A percentile compares a stretch with the other conserved stretches of the same genome.
Conservation (phyloP, 2,329 filamentous ascomycete genomes). For the Nigrospora oryzae region DNA sequence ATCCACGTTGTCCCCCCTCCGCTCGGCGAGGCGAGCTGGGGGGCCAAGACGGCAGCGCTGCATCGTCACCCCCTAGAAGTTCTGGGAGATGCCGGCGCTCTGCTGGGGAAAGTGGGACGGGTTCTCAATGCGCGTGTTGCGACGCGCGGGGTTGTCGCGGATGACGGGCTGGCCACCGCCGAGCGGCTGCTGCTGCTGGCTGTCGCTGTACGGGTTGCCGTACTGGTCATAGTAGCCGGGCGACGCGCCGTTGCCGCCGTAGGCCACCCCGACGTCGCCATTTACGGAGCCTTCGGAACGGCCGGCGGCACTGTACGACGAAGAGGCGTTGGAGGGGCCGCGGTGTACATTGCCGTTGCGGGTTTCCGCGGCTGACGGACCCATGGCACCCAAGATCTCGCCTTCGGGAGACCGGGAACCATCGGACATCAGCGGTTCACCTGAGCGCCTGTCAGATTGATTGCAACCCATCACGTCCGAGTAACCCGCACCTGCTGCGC, state of each 20-base stretch:
- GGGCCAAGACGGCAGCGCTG: no score
- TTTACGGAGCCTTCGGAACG: constrained; percentile 63
- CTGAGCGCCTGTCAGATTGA: constrained; percentile 60
- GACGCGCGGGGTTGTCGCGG: constrained; percentile 80
- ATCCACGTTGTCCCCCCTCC: no score
- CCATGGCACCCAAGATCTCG: constrained; percentile 77
- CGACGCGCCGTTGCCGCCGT: constrained; percentile 36
- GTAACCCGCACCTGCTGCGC: constrained; percentile 54
- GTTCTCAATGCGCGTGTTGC: constrained; percentile 93
- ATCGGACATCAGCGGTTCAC: constrained; percentile 53
- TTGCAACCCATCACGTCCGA: constrained; percentile 52
- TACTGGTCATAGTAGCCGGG: constrained; percentile 52
- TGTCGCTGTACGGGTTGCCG: constrained; percentile 45
- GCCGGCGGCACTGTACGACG: constrained; percentile 79
- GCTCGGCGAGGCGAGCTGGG: no score
- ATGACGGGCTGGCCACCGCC: constrained; percentile 67
- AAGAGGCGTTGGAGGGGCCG: constrained; percentile 91
- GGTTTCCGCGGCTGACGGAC: constrained; percentile 60
- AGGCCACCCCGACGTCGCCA: constrained; percentile 33
- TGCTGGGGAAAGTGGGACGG: constrained; percentile 84
- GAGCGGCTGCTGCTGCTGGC: constrained; percentile 25
- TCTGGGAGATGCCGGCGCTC: constrained; percentile 92
- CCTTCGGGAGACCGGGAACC: constrained; percentile 55
- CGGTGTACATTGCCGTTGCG: constrained; percentile 65
- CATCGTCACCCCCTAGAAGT: constrained; percentile 54